Base-by-base conservation (phyloP, 768 basidiomycete species). In the Lanmaoa rubissima region DNA sequence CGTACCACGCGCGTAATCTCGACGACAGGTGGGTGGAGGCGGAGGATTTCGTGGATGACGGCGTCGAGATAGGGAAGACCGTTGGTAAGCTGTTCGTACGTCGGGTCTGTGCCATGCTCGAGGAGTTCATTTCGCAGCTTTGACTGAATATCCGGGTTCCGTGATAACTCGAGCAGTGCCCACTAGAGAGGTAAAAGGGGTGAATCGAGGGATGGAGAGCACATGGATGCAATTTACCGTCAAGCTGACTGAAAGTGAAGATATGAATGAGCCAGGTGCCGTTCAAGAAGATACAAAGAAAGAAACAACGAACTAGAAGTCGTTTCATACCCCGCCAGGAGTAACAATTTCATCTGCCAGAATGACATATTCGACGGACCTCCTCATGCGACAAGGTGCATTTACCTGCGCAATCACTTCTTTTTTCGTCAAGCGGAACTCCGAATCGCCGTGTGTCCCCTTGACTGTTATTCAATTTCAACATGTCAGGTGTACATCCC, bases 1-100 rank as follows among this genome's bases (percentile, higher is more conserved):
- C 60, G n/a, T 57, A 67, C 65, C 2, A 61, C 3, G 13, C 63
- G 60, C 0, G 51, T 56, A 3, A 47, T 5, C 24, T 75, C 71
- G 0, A 44, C 19, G 13, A 78, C 48, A 2, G 79, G 72, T 7
- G 78, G 74, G 47, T 80, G 78, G 3, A 80, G 36, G 4, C 80
- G 71, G 16, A 81, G 70, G 1, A 65, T 68, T 60, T 82, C 81
- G 39, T 76, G 76, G 3, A 76, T 74, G 7, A 80, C 70, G 0
- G 80, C 78, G 59, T 84, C 81, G 6, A 86, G 79, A 64, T 81
- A 84, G 0, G 82, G 83, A 12, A 87, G 67, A 10, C 53, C 70
- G 4, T 76, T 74, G 2, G 70, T 76, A 1, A 85, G 72, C 56
- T 84, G 77, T 31, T 85, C 82, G 68, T 78, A 83, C 3, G 77